Base-by-base conservation (phyloP, 2,329 filamentous ascomycete genomes). In the Botryotinia calthae region DNA sequence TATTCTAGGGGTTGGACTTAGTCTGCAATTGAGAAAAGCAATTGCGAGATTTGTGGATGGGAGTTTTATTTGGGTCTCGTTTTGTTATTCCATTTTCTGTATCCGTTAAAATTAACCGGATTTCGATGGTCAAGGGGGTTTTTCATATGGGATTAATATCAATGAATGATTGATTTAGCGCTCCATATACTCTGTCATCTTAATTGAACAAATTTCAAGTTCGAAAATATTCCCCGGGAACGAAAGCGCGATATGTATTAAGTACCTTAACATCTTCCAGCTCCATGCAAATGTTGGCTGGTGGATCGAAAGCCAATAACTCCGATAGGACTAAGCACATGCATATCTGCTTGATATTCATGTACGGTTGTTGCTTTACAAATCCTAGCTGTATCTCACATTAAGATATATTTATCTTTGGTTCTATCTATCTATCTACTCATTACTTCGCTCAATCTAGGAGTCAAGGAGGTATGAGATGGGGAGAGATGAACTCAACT, bases 121-220 rank as follows among this genome's bases (percentile, higher is more conserved):
- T 56, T 42, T 56, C 48, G 28, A 31, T 58, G 34, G 37, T 51
- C 22, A 42, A 37, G 34, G 14, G 48, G 40, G 54, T 42, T 44
- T 66, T 67, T 42, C n/a, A 14, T 10, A 40, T 22, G 46, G 64
- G 34, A 54, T 56, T 34, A 67, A 54, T 54, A 54, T 67, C 46
- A 67, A 67, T 54, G 34, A 67, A 40, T 22, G 34, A 28, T 56
- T 56, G 48, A 31, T 67, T 67, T 67, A 25, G 65, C 34, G 65
- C 65, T 42, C 16, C 25, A 56, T 31, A 56, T 37, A 25, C n/a
- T 22, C n/a, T 22, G 2, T 7, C n/a, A 66, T 51, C 9, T 31
- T 18, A 16, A 67, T 42, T 67, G 48, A 67, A 42, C 16, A 67
- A 25, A 20, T 64, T 22, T 67, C 2, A 18, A 62, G 5, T 28